Evolutionary conservation across 495 filamentous ascomycete genomes (phyloP).

Genomic region (Neurospora sp.): DNA sequence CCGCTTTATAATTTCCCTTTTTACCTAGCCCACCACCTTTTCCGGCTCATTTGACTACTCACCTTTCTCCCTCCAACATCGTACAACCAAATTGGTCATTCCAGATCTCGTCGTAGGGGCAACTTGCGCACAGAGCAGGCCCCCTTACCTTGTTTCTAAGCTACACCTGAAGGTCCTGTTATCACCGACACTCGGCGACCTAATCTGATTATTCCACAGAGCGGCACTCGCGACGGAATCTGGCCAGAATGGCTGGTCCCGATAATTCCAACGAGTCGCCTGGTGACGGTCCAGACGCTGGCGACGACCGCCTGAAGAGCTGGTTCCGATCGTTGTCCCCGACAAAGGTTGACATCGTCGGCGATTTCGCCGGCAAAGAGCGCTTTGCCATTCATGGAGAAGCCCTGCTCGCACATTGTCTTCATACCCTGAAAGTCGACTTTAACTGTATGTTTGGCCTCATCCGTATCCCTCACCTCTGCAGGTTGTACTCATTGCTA

Average conservation of each 20-base stretch:
- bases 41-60: not conserved
- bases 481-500: not conserved
- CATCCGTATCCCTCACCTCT: not conserved
- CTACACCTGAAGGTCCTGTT: not conserved
- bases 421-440: constrained; percentile 50
- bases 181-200: not conserved
- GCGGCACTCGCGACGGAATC: not conserved
- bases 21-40: not conserved
- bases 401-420: constrained; percentile 52
- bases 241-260: not conserved
- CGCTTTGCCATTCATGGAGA: constrained; percentile 67
- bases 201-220: not conserved
- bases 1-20: not conserved
- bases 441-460: constrained; percentile 35
- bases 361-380: constrained; percentile 66
- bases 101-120: not conserved
- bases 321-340: constrained; percentile 2
- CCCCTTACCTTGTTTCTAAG: not conserved
- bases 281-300: not conserved
- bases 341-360: constrained; percentile 49
- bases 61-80: not conserved
- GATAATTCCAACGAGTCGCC: not conserved
- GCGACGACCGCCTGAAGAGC: not conserved
- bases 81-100: not conserved
- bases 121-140: not conserved